Conservation (phyloP, 371 early-diverging fungal genomes). For the Batrachochytrium dendrobatidis region DNA sequence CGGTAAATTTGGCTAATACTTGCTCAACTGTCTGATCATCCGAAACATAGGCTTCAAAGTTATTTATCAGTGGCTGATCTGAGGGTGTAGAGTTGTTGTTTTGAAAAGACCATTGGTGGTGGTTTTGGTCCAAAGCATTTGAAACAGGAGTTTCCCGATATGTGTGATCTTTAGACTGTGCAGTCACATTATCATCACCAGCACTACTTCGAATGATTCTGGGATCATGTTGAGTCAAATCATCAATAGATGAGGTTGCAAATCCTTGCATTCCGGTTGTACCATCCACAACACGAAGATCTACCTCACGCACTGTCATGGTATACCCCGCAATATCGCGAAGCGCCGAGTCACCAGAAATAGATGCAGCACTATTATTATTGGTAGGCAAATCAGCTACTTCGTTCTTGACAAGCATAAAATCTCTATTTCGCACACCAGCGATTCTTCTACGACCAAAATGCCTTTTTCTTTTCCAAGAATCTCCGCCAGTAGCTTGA, state of each 20-base stretch:
- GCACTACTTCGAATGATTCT: no score
- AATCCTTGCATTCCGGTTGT: neutral
- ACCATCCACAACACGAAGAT: neutral
- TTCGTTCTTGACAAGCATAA: constrained; percentile 76
- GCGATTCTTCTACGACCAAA: constrained; percentile 54
- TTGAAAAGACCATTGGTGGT: no score
- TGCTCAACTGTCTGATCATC: neutral
- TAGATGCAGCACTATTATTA: no score
- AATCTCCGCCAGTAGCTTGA: constrained; percentile 2
- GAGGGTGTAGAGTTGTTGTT: no score
- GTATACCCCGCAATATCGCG: constrained; percentile 33
- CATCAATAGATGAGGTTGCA: neutral
- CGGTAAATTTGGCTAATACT: neutral
- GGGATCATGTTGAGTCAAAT: no score
- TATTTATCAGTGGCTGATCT: no score
- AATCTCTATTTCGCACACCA: constrained; percentile 70
- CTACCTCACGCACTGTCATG: constrained; percentile 10
- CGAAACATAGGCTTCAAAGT: neutral
- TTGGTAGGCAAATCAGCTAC: no score
- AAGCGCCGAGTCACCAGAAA: no score
- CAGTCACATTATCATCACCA: no score
- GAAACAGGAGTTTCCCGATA: no score
- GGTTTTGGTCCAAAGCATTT: no score
- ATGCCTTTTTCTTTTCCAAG: neutral
- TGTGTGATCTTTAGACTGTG: no score